Percentiles rank a stretch among this genome's conserved stretches.
phyloP scores from a whole-genome alignment of 805 yeast genomes.

The Metschnikowia peoriensis region DNA sequence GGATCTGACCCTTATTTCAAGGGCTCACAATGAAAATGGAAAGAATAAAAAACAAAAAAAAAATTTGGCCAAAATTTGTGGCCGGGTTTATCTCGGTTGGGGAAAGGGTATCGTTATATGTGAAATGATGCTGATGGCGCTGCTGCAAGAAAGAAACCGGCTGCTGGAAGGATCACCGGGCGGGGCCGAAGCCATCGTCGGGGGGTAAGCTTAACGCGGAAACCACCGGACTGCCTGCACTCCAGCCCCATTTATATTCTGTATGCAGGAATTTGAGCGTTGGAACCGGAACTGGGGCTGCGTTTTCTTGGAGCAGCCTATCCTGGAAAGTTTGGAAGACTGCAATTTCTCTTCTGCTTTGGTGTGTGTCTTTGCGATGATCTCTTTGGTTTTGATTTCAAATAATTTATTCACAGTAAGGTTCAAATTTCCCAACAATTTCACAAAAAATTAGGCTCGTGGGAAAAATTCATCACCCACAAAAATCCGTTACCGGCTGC shows the following conservation, averaged over 20 bases:
- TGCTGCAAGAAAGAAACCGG: not conserved
- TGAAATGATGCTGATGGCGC: not conserved
- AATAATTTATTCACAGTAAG: too few species aligned
- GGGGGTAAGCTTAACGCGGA: slow-evolving; percentile 1
- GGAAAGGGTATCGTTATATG: not conserved
- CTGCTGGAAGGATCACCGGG: not conserved
- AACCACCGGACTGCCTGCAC: not conserved
- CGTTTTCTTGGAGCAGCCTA: too few species aligned
- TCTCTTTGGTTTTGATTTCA: too few species aligned
- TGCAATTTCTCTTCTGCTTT: too few species aligned
- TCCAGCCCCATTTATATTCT: not conserved
- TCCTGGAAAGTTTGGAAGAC: too few species aligned
- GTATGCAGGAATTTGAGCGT: not conserved
- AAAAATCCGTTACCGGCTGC: too few species aligned
- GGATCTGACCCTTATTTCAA: too few species aligned
- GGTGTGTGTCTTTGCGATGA: too few species aligned
- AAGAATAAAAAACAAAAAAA: not conserved
- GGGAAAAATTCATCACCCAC: too few species aligned
- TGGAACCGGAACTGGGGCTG: not conserved
- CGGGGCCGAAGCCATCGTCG: slow-evolving; percentile 8
- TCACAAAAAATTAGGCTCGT: too few species aligned
- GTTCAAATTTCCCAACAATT: too few species aligned
- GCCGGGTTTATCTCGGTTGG: not conserved
- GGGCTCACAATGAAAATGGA: too few species aligned
- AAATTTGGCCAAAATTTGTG: not conserved